Evolutionary conservation across 176 grass and related monocot genomes (phyloP), one percentile per base, ranked within the genome.

Genomic region (Triticum turgidum): DNA sequence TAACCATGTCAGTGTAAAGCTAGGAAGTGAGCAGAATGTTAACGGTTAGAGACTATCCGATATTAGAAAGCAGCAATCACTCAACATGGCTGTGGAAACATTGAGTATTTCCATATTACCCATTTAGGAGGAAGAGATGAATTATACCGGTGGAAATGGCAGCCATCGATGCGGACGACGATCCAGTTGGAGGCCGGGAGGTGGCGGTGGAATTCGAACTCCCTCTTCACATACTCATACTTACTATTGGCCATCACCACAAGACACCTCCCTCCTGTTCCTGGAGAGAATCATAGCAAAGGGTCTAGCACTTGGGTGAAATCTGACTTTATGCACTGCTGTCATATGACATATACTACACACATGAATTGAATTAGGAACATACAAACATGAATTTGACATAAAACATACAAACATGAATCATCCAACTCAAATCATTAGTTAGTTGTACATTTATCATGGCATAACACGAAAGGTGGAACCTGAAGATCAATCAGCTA

Each of bases 161-260:
- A 52, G 49, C 49, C 49, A 52, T 52, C 49, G 14, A 52, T 52
- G 49, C 5, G 14, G 49, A 52, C 14, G 14, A 52, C 49, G 5
- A 52, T 17, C 49, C 49, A 52, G 49, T 52, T 52, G 49, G 49
- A 17, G 49, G 49, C 49, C 14, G 49, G 49, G 14, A 52, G 49
- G 49, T 52, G 49, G 49, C 49, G 49, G 14, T 52, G 49, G 49
- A 52, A 52, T 14, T 52, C 49, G 14, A 52, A 52, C 49, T 86
- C 81, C 70, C 70, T 76, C 95, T 97, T 97, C 64, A 52, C 49
- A 52, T 52, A 52, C 49, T 52, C 49, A 52, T 52, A 52, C 49
- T 52, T 52, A 14, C 49, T 52, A 52, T 52, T 52, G 49, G 56
- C 56, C 56, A 59, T 59, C 56, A 59, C 56, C 56, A 59, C 56